Base-by-base conservation (phyloP, 495 filamentous ascomycete species). In the Penicillium bovifimosum region DNA sequence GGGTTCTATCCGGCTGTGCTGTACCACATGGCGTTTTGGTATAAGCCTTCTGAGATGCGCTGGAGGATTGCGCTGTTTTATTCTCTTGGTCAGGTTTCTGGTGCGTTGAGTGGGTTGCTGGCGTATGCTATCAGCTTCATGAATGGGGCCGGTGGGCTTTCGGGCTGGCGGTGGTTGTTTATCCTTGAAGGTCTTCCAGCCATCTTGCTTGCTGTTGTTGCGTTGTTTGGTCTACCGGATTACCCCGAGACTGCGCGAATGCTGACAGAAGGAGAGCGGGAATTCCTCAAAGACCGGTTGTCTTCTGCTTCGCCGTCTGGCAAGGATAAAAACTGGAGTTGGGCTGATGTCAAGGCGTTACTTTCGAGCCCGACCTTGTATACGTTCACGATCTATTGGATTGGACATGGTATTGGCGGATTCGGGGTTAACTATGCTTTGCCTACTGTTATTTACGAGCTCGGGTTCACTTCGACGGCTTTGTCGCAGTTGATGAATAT, bases 161-260 rank as follows among this genome's bases (percentile, higher is more conserved):
- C 65, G 13, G 73, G 71, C 7, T 76, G 73, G 73, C 42, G 71
- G 17, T 76, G 73, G 73, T 50, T 78, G 24, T 77, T 76, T 39
- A 56, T 78, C 16, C 47, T 78, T 3, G 72, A 78, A 58, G 75
- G 74, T 0, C 48, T 76, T 6, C 70, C 71, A 2, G 69, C 72
- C 5, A 66, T 75, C 17, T 10, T 66, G 0, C 55, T 71, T 14
- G 60, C 71, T 6, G 45, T 70, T 39, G 58, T 68, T 6, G 63
- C 73, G 0, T 42, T 74, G 0, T 70, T 71, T 47, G 51, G 61
- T 9, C 57, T 77, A 2, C 75, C 75, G 4, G 66, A 78, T 32
- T 74, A 72, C 47, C 72, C 75, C 0, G 66, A 76, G 49, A 71
- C 65, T 0, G 68, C 69, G 0, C 47, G 51, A 16, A 67, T 74